Conservation (phyloP, 1,284 basidiomycete species). For the Melampsora larici-populina region DNA sequence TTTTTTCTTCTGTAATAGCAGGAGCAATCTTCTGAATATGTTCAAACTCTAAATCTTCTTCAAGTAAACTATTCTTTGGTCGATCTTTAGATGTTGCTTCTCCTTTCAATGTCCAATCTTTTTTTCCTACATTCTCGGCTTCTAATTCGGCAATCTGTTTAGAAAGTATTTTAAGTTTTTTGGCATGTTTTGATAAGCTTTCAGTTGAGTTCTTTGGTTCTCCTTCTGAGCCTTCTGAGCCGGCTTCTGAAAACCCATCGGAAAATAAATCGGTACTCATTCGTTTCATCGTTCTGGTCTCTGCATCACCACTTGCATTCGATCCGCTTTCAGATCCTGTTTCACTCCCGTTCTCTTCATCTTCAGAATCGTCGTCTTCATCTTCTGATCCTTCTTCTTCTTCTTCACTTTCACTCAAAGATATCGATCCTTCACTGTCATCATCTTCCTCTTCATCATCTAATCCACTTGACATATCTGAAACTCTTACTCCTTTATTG, state of each 20-base stretch:
- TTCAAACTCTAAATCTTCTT: slow-evolving; percentile 94
- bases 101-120: slow-evolving; percentile 89
- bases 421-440: slow-evolving; percentile 58
- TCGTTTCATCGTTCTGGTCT: slow-evolving; percentile 56
- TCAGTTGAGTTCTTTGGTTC: slow-evolving; percentile 47
- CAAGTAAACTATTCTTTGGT: slow-evolving; percentile 85
- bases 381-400: slow-evolving; percentile 54
- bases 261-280: slow-evolving; percentile 60
- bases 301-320: slow-evolving; percentile 47
- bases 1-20: slow-evolving; percentile 81
- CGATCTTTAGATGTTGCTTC: slow-evolving; percentile 78
- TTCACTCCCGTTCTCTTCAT: slow-evolving; percentile 34
- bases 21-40: slow-evolving; percentile 79
- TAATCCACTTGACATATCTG: neutral
- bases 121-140: slow-evolving; percentile 59
- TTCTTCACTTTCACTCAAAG: slow-evolving; percentile 58
- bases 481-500: slow-evolving; percentile 34
- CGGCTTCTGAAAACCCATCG: slow-evolving; percentile 58
- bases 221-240: slow-evolving; percentile 47
- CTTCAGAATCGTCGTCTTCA: slow-evolving; percentile 43
- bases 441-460: slow-evolving; percentile 40
- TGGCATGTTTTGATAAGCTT: slow-evolving; percentile 58
- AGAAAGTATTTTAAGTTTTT: slow-evolving; percentile 57
- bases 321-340: neutral
- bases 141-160: slow-evolving; percentile 61